Conservation (phyloP, 139 green algal species). For the Tetraselmis chui region DNA sequence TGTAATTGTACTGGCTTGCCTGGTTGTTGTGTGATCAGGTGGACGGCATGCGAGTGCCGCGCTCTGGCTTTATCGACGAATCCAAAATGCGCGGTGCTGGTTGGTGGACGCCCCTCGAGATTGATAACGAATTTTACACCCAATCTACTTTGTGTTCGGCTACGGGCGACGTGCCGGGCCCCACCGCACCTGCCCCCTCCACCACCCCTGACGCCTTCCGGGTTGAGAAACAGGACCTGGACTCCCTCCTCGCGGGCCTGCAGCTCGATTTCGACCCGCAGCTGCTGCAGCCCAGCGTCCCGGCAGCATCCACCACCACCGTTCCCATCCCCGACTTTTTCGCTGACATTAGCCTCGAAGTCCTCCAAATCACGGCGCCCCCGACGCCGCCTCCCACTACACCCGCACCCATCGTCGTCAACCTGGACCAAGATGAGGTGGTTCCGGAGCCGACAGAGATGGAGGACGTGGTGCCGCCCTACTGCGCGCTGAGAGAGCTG, state of each 20-base stretch:
- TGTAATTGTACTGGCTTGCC: too few relatives aligned
- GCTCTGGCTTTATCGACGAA: neutral
- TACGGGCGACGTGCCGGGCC: too few relatives aligned
- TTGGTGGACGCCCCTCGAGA: neutral
- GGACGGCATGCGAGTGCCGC: neutral
- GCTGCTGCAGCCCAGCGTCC: neutral
- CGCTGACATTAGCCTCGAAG: neutral
- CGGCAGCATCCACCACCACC: neutral
- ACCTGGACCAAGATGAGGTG: neutral
- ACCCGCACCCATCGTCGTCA: neutral
- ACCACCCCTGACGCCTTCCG: neutral
- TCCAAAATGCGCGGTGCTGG: neutral
- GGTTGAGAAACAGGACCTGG: neutral
- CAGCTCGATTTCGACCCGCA: neutral
- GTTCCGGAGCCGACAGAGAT: neutral
- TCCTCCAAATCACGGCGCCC: neutral
- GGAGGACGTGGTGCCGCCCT: neutral
- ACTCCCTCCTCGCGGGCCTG: neutral
- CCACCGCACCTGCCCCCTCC: neutral
- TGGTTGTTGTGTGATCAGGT: too few relatives aligned
- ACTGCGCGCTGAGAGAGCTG: neutral
- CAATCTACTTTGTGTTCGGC: neutral
- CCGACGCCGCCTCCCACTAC: neutral
- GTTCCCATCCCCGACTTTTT: neutral
- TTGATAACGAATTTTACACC: neutral